Conservation (phyloP, 805 yeast genomes). For the Candida pseudofarinosa region DNA sequence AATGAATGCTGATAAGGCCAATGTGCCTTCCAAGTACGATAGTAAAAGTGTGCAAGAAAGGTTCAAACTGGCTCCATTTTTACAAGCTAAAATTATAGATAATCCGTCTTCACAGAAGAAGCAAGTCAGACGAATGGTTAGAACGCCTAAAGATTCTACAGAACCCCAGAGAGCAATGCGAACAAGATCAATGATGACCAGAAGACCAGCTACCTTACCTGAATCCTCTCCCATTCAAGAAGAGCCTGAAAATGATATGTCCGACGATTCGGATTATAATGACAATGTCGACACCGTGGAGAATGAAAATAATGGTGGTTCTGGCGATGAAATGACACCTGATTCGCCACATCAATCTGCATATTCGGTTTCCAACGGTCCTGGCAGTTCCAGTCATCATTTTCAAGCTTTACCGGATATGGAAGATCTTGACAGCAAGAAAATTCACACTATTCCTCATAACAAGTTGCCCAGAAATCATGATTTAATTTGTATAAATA, state of each 20-base stretch:
- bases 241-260: slow-evolving; percentile 29
- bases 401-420: slow-evolving; percentile 41
- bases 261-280: slow-evolving; percentile 33
- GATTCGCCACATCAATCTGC: slow-evolving; percentile 41
- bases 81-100: slow-evolving; percentile 38
- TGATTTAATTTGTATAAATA: slow-evolving; percentile 37
- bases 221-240: slow-evolving; percentile 42
- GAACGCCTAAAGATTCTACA: slow-evolving; percentile 6
- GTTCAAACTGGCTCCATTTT: slow-evolving; percentile 43
- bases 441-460: slow-evolving; percentile 38
- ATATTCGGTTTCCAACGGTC: slow-evolving; percentile 17
- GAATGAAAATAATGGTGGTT: slow-evolving; percentile 19
- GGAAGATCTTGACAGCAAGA: slow-evolving; percentile 42
- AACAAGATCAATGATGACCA: slow-evolving; percentile 39
- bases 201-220: slow-evolving; percentile 19
- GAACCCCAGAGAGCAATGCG: slow-evolving; percentile 38
- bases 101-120: slow-evolving; percentile 28
- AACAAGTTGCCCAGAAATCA: slow-evolving; percentile 36
- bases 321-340: slow-evolving; percentile 29
- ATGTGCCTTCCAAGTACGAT: slow-evolving; percentile 35
- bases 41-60: slow-evolving; percentile 39
- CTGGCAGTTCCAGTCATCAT: slow-evolving; percentile 12
- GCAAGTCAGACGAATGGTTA: slow-evolving; percentile 4
- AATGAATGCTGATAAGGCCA: slow-evolving; percentile 39
- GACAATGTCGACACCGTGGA: slow-evolving; percentile 18